phyloP scores from a whole-genome alignment of 768 basidiomycete species.

The Russula sp. region DNA sequence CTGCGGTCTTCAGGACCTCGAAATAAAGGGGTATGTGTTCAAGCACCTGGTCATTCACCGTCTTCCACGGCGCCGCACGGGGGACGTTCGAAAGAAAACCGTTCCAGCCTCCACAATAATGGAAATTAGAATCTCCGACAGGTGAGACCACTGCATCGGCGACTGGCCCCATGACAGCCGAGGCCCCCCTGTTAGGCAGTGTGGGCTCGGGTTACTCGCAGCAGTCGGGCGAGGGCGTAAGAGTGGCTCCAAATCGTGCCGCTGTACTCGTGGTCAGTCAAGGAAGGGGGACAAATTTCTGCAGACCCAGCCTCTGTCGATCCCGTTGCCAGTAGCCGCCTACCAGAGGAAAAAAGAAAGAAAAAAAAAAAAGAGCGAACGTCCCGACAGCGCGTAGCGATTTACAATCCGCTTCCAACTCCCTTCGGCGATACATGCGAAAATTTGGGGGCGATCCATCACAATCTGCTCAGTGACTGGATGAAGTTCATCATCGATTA shows the following conservation, averaged over 20 bases:
- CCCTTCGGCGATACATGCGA: neutral
- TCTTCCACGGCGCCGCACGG: slow-evolving; percentile 30
- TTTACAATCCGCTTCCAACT: slow-evolving; percentile 33
- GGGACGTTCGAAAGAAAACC: slow-evolving; percentile 40
- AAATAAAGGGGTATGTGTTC: slow-evolving; percentile 51
- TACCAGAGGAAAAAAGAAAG: slow-evolving; percentile 43
- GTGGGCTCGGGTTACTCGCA: neutral
- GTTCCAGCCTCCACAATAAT: slow-evolving; percentile 51
- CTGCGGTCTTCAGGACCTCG: slow-evolving; percentile 39
- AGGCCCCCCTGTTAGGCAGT: neutral
- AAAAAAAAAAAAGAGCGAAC: slow-evolving; percentile 30
- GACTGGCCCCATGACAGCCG: slow-evolving; percentile 42
- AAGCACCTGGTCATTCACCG: slow-evolving; percentile 48
- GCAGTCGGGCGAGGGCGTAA: slow-evolving; percentile 25
- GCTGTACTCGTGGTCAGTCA: slow-evolving; percentile 31
- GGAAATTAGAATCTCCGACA: slow-evolving; percentile 24
- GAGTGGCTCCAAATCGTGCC: slow-evolving; percentile 60
- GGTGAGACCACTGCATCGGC: slow-evolving; percentile 46
- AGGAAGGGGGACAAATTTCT: neutral
- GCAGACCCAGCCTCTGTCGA: neutral
- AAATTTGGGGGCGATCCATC: slow-evolving; percentile 39
- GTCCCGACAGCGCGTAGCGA: slow-evolving; percentile 54
- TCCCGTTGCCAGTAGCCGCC: slow-evolving; percentile 22
- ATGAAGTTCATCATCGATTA: slow-evolving; percentile 29
- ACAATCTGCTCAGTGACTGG: slow-evolving; percentile 59